Evolutionary conservation across 257 asterid genomes (phyloP).

Genomic region (Prunella vulgaris): DNA sequence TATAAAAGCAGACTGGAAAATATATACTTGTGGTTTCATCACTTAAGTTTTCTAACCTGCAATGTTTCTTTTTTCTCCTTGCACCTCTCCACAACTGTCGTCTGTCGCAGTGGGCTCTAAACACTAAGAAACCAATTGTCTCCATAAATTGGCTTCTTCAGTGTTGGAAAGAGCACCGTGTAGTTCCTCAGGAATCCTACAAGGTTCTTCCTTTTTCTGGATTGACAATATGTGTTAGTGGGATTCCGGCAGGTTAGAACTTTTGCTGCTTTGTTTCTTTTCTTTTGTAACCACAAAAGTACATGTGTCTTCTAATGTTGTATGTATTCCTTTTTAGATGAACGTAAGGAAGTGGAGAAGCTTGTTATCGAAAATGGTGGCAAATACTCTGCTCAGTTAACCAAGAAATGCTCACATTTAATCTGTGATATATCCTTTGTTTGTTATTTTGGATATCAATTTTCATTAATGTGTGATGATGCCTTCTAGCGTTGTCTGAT

Average conservation of each 20-base stretch:
- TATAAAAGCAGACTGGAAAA: not conserved
- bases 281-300: conserved; percentile 3
- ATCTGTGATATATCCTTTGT: conserved; percentile 81
- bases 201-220: conserved; percentile 90
- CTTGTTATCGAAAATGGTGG: conserved; percentile 77
- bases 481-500: not conserved
- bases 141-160: conserved; percentile 77
- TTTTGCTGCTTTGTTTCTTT: conserved; percentile 5
- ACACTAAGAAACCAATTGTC: conserved; percentile 77
- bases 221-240: conserved; percentile 74
- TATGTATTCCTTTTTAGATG: conserved; percentile 40
- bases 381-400: conserved; percentile 82
- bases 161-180: conserved; percentile 98
- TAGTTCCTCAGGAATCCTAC: conserved; percentile 85
- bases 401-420: conserved; percentile 88
- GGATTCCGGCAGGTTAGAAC: conserved; percentile 70
- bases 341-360: conserved; percentile 75
- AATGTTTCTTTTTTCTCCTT: conserved; percentile 17
- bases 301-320: conserved; percentile 19
- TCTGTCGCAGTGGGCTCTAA: conserved; percentile 77
- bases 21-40: conserved; percentile 2
- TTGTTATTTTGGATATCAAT: not conserved
- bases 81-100: conserved; percentile 20
- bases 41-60: conserved; percentile 16
- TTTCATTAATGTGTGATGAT: conserved; percentile 9